Evolutionary conservation across 2,329 filamentous ascomycete species (phyloP), one percentile per base, ranked within the genome.

Genomic region (Calonectria henricotiae): DNA sequence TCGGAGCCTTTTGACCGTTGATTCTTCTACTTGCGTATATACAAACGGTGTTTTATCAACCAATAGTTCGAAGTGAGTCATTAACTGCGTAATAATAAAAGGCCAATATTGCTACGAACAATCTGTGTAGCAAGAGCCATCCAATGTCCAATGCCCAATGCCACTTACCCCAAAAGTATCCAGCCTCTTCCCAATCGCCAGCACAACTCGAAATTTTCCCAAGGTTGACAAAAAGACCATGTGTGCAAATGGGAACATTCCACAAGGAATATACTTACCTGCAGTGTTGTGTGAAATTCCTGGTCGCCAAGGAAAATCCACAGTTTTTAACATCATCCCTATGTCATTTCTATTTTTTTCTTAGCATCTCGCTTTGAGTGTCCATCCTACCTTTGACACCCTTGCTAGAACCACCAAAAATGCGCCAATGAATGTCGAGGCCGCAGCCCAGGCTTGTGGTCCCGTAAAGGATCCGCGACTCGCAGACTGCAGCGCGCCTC

Each of bases 391-490:
- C 35, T 75, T 76, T 1, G 73, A 6, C 0, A 71, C 60, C 5
- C 77, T 74, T 1, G 76, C 63, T 0, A 68, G 4, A 1, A 76
- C 4, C 0, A 78, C 37, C 0, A 81, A 60, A 0, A 74, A 25
- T 1, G 76, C 78, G 1, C 76, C 77, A 1, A 82, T 23, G 0
- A 78, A 58, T n/a, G 77, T 80, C 41, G 78, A 78, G 5, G 73
- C 47, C 0, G 76, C 80, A 1, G 82, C 82, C 82, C 82, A 84
- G 1, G 77, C 75, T 62, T 82, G 80, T 2, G 82, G 76, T 1
- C 72, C 78, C 0, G 62, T 74, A 39, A 78, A 80, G 1, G 70
- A 71, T 0, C 79, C 79, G 20, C 76, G 78, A 0, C 69, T 75
- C 2, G 49, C 61, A 0, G 74, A 69, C 62, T 77, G 71, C 0